Evolutionary conservation across 1,284 basidiomycete genomes (phyloP), one percentile per base, ranked within the genome.

Genomic region (Porphyrellus sp.): DNA sequence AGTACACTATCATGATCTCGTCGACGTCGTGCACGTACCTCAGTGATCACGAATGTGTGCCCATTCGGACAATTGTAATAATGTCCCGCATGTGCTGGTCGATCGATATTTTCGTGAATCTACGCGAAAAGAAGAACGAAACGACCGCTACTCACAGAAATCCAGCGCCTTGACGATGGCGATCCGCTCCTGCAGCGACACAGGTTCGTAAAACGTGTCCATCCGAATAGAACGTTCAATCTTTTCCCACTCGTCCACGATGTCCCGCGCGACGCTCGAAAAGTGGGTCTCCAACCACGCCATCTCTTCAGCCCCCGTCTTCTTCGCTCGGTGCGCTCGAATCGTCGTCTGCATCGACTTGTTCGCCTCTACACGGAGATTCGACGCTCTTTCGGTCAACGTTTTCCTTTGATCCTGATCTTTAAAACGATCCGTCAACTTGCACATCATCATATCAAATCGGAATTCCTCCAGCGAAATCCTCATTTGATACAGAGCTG

Each of bases 11-110:
- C 23, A n/a, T 18, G 15, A 18, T 2, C 13, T n/a, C 2, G 18
- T 21, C 5, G 11, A 34, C 8, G 9, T 5, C 39, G 35, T 24
- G 46, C 42, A 53, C 68, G 44, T 33, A 77, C 74, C 51, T 80
- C 72, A 5, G 58, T 63, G 34, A 81, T 80, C 7, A 74, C 72
- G 51, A 76, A 83, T 0, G 67, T 65, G 57, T 82, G 80, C 0
- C 80, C 79, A 41, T 79, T 75, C 6, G 68, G 66, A 62, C 80
- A 76, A 51, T 69, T 72, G 51, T 74, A 76, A 48, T 71, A 78
- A 51, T 80, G 78, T 2, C 77, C 78, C 1, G 68, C 63, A 18
- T 72, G 68, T 0, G 63, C 74, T 77, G 56, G 18, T 12, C 0
- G 21, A 12, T 1, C 5, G 3, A 9, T 20, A 8, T 31, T 27